Conservation (phyloP, 1,139 yeast species). For the Hansenula lynferdii region DNA sequence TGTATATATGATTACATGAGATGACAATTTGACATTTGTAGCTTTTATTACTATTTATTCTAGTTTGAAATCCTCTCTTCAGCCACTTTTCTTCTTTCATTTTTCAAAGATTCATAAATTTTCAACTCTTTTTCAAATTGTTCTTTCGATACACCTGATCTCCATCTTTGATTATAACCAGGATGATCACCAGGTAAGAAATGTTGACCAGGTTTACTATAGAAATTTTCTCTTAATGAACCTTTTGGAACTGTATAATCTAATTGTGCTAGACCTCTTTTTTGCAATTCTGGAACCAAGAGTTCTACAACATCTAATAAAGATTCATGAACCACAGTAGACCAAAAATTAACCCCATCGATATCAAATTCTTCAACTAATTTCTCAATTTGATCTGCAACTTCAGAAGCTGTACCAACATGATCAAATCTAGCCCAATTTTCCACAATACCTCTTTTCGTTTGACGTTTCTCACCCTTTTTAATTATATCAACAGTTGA, state of each 20-base stretch:
- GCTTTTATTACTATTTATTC: too few relatives aligned
- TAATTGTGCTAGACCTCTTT: conserved; percentile 24
- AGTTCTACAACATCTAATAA: conserved; percentile 29
- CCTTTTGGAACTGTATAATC: conserved; percentile 24
- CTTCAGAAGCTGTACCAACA: conserved; percentile 26
- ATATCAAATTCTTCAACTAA: conserved; percentile 30
- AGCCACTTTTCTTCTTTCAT: not conserved
- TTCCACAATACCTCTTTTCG: conserved; percentile 2
- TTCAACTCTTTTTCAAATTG: not conserved
- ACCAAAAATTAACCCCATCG: conserved; percentile 31
- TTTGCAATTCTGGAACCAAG: conserved; percentile 28
- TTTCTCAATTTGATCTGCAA: conserved; percentile 26
- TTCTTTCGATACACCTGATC: not conserved
- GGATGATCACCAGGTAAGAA: not conserved
- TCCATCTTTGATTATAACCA: not conserved
- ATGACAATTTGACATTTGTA: too few relatives aligned
- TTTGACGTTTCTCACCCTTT: not conserved
- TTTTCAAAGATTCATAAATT: not conserved
- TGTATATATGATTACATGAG: too few relatives aligned
- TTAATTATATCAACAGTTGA: not conserved
- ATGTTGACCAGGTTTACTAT: conserved; percentile 6
- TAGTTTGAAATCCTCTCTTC: not conserved
- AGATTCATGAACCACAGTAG: conserved; percentile 27
- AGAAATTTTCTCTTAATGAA: conserved; percentile 1
- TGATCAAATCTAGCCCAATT: conserved; percentile 5